Evolutionary conservation across 495 filamentous ascomycete genomes (phyloP), one percentile per base, ranked within the genome.

Genomic region (Lophiotrema nucula): DNA sequence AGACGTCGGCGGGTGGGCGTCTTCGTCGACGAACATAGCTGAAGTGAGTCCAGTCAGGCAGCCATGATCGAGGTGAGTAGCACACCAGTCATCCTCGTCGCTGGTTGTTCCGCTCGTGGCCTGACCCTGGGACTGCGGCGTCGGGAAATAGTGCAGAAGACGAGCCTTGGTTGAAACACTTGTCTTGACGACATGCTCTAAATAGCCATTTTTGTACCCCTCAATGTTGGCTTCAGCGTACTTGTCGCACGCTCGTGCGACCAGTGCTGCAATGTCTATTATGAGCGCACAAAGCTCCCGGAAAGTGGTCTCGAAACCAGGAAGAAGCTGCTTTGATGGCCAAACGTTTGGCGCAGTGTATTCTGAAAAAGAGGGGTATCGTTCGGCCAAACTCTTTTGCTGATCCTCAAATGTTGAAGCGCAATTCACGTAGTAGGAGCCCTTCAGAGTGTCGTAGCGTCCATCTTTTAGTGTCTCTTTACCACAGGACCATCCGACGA

Each of bases 351-450:
- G 78, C 4, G 78, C 75, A 1, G 84, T 88, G 70, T 88, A 87
- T 60, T 85, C 84, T 0, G 81, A 72, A 24, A 86, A 75, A 21
- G 69, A 59, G 0, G 73, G 72, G 60, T 77, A 79, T 45, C 70
- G 57, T 16, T 69, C 66, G 4, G 51, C 45, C 4, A 71, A 5
- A 2, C 60, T 41, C n/a, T 47, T 62, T 35, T 73, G 64, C 4
- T 66, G 81, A 46, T 92, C 83, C 70, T 93, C 92, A 77, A 96
- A 97, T 2, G 23, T 45, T 13, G 66, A 53, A 47, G 88, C 88
- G 72, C 90, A 96, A 74, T 97, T 97, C 69, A 92, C 86, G 70
- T 97, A 99, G 78, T 88, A 99, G 16, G 90, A 95, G 50, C 93
- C 93, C 75, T 99, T 99, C 11, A 88, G 80, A 4, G 88, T 96